Base-by-base conservation (phyloP, 805 yeast genomes). In the Metschnikowia arizonensis region DNA sequence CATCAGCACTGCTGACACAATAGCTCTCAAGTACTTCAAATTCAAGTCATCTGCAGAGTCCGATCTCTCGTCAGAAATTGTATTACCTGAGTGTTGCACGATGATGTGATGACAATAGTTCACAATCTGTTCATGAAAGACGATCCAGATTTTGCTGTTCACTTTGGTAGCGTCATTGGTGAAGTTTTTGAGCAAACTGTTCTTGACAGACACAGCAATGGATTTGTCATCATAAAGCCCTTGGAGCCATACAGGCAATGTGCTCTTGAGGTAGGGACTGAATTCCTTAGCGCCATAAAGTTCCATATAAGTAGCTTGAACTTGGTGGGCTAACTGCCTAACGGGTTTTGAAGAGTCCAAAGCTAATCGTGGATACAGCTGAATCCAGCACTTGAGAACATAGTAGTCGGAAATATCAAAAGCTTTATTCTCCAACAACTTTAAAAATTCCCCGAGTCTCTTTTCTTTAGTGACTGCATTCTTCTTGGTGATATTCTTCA, bases 401-500 rank as follows among this genome's bases (percentile, higher is more conserved):
- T 78, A 55, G 43, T 82, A 85, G 50, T 83, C 82, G 29, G 42
- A 45, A 14, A 57, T 57, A 26, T 52, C 50, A 2, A 61, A 55
- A 6, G 46, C 31, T 60, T 47, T 2, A 7, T 35, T 77, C 3
- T 61, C 55, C 2, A 71, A 55, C 25, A 84, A 59, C 6, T 49
- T 49, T 26, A 59, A 46, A 36, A 70, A 56, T 33, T 85, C 95
- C 5, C 53, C 59, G 21, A 88, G 67, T 1, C 93, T 88, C 59
- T 83, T 86, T 54, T 88, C 96, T 58, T 82, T 85, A 0, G 98
- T 91, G n/a, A 80, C 82, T 5, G 83, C 76, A 57, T 89, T 96
- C 58, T 85, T 79, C 63, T 89, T 90, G 60, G 84, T 60, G 40
- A 90, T 63, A 8, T 85, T 79, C 59, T 85, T 89, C 69, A 89